phyloP scores from a whole-genome alignment of 225 moss, liverwort and hornwort genomes.

The Sphagnum contortum region DNA sequence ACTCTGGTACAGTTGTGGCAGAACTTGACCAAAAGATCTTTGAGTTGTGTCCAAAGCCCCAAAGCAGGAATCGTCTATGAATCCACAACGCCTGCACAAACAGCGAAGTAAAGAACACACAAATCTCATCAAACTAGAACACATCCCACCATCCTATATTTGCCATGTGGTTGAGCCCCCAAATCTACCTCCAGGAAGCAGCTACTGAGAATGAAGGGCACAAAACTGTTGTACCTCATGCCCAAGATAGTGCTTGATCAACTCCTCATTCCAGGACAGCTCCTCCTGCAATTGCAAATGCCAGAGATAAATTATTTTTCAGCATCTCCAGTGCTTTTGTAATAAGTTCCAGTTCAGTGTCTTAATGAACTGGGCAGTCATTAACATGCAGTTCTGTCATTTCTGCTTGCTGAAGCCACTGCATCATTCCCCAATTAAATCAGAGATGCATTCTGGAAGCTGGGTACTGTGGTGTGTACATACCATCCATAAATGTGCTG shows the following conservation, averaged over 20 bases:
- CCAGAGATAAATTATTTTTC: too few relatives aligned
- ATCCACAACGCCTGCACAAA: constrained; percentile 56
- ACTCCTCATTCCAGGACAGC: constrained; percentile 64
- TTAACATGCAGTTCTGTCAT: constrained; percentile 4
- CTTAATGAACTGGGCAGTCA: too few relatives aligned
- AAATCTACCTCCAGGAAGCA: too few relatives aligned
- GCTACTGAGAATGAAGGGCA: too few relatives aligned
- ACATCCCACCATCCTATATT: too few relatives aligned
- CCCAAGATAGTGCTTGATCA: constrained; percentile 66
- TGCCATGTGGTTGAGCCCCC: too few relatives aligned
- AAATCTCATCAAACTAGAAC: too few relatives aligned
- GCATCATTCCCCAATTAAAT: too few relatives aligned
- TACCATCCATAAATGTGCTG: constrained; percentile 49
- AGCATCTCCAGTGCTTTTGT: too few relatives aligned
- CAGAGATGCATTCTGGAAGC: too few relatives aligned
- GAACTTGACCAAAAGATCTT: constrained; percentile 24
- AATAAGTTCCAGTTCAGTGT: too few relatives aligned
- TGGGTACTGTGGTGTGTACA: too few relatives aligned
- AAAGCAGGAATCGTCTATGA: constrained; percentile 53
- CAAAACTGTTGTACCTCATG: constrained; percentile 52
- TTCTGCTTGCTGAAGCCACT: constrained; percentile 3
- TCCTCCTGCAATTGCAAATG: constrained; percentile 53
- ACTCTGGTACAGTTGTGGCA: constrained; percentile 10
- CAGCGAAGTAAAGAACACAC: not conserved
- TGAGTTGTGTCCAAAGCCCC: constrained; percentile 31